Conservation (phyloP, 1,284 basidiomycete species). For the Papiliotrema laurentii region DNA sequence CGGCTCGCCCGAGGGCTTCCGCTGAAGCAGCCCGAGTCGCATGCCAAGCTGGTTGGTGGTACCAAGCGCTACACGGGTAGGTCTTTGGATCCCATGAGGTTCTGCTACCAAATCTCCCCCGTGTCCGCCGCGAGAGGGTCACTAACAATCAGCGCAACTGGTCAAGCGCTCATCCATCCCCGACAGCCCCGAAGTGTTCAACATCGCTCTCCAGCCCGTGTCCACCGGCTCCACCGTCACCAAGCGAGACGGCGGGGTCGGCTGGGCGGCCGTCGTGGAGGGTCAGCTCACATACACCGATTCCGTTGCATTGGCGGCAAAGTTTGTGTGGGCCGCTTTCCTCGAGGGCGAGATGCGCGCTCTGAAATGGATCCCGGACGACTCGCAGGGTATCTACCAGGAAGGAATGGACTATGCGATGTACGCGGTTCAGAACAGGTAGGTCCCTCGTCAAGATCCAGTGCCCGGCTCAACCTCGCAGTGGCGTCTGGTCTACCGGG, state of each 20-base stretch:
- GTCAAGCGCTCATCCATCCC: not conserved
- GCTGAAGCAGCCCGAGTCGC: not conserved
- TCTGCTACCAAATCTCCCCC: not conserved
- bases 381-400: not conserved
- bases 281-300: not conserved
- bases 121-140: not conserved
- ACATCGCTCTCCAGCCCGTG: not conserved
- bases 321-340: not conserved
- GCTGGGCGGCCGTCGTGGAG: not conserved
- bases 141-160: not conserved
- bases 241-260: not conserved
- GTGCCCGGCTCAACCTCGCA: not conserved
- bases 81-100: no score
- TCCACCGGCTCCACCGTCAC: not conserved
- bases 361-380: not conserved
- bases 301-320: not conserved
- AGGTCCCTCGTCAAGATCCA: not conserved
- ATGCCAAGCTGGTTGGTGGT: not conserved
- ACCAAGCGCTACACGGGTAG: not conserved
- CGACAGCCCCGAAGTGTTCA: not conserved
- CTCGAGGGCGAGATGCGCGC: not conserved
- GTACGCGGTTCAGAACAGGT: not conserved
- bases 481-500: not conserved
- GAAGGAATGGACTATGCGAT: not conserved
- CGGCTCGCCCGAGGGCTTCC: not conserved